Percentiles rank a stretch among this genome's conserved stretches.
Conservation (phyloP, 192 early-diverging fungal species). For the Backusella luteola region DNA sequence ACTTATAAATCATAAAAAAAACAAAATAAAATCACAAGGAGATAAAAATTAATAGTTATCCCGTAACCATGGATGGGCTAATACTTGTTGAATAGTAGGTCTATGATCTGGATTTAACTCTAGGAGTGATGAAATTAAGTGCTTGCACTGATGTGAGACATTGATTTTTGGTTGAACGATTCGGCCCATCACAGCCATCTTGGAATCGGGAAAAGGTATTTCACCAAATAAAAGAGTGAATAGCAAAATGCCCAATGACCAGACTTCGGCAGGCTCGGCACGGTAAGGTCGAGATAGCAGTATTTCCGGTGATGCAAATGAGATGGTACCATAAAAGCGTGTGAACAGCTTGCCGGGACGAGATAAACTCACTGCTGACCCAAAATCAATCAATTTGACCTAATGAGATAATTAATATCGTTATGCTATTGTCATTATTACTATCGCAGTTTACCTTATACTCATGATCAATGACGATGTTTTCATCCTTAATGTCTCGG, state of each 20-base stretch:
- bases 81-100: conserved; percentile 52
- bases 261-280: conserved; percentile 69
- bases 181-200: conserved; percentile 37
- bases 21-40: conserved; percentile 5
- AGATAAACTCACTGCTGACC: conserved; percentile 46
- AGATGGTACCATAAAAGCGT: conserved; percentile 49
- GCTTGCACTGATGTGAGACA: conserved; percentile 48
- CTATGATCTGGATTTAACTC: conserved; percentile 49
- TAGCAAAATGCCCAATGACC: conserved; percentile 69
- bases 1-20: neutral
- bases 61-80: conserved; percentile 55
- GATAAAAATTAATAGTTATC: conserved; percentile 13
- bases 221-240: conserved; percentile 58
- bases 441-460: conserved; percentile 28
- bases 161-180: conserved; percentile 36
- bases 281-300: conserved; percentile 55
- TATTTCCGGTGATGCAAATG: conserved; percentile 69
- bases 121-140: conserved; percentile 59
- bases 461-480: conserved; percentile 46
- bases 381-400: conserved; percentile 71
- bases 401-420: conserved; percentile 17
- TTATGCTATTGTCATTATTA: neutral
- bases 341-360: conserved; percentile 26
- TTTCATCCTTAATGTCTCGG: conserved; percentile 82
- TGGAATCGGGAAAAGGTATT: conserved; percentile 55